These are phyloP conservation scores for Penicillium oxalicum DNA, from an alignment of 2,329 filamentous ascomycete genomes.

Conservation along the genomic window DNA sequence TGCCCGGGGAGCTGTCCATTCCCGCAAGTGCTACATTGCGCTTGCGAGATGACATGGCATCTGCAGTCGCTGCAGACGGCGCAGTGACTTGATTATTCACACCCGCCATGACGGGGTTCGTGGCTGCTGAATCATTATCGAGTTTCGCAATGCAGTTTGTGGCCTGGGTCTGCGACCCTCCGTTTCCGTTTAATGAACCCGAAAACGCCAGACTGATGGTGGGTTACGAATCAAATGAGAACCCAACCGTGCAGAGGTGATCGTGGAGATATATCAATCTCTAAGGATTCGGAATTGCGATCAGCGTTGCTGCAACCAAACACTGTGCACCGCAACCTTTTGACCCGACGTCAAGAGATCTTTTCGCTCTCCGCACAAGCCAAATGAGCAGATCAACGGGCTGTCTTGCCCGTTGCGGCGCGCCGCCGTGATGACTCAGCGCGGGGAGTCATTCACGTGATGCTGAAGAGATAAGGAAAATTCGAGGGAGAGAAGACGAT, in stretches of 20 bases:
- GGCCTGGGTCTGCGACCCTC: constrained; percentile 30
- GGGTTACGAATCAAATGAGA: constrained; percentile 14
- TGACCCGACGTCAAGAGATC: background rate
- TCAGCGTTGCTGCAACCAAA: background rate
- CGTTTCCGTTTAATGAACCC: constrained; percentile 30
- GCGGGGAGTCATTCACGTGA: constrained; percentile 14
- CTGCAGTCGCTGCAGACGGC: constrained; percentile 25
- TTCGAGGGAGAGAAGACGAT: background rate
- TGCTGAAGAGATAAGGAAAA: background rate
- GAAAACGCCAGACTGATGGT: constrained; percentile 35
- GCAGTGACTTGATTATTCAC: constrained; percentile 24
- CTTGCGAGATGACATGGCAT: constrained; percentile 34
- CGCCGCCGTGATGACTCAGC: constrained; percentile 14
- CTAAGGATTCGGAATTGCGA: background rate
- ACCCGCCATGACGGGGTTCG: constrained; percentile 35
- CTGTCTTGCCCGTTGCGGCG: constrained; percentile 5
- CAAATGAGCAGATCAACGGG: constrained; percentile 8
- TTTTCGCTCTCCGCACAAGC: constrained; percentile 10
- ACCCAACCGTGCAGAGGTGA: background rate
- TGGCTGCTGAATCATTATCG: constrained; percentile 34
- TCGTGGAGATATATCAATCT: too few species aligned
- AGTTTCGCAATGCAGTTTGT: constrained; percentile 20
- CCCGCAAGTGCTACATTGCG: constrained; percentile 40
- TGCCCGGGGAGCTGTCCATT: constrained; percentile 44
- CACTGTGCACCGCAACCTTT: background rate